A percentile compares a stretch with the other conserved stretches of the same genome.
These are phyloP conservation scores for Coprinopsis marcescibilis DNA, from an alignment of 768 basidiomycete genomes.

Conservation along the genomic window DNA sequence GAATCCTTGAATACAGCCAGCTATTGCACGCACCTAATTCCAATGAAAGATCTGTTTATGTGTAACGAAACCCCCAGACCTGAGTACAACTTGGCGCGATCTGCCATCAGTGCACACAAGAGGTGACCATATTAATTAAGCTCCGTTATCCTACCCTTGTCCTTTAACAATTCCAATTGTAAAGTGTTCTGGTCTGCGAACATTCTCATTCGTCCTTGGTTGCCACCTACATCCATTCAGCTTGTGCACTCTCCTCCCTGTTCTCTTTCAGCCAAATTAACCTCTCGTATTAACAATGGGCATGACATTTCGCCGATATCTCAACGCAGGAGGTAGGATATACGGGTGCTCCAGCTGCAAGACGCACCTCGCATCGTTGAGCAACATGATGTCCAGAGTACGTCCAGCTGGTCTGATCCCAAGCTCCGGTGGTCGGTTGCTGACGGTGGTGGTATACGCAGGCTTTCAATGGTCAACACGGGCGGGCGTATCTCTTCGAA, in stretches of 20 bases:
- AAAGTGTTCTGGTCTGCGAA: no score
- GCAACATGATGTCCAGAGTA: slow-evolving; percentile 87
- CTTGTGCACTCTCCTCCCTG: neutral
- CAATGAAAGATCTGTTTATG: no score
- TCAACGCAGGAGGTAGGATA: slow-evolving; percentile 69
- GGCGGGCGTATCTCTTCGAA: slow-evolving; percentile 91
- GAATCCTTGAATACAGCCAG: no score
- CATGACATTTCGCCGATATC: slow-evolving; percentile 84
- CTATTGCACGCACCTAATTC: no score
- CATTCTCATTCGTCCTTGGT: no score
- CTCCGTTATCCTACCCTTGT: no score
- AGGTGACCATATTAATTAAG: no score
- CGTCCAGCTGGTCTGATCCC: slow-evolving; percentile 21
- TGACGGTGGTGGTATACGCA: slow-evolving; percentile 27
- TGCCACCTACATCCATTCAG: no score
- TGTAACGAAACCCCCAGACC: no score
- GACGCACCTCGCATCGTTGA: slow-evolving; percentile 88
- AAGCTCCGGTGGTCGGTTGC: slow-evolving; percentile 13
- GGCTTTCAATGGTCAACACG: slow-evolving; percentile 98
- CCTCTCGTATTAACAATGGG: slow-evolving; percentile 50
- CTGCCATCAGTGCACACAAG: no score
- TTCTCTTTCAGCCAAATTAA: neutral
- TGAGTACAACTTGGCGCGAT: no score
- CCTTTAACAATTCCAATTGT: no score
- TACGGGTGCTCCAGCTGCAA: slow-evolving; percentile 85